Evolutionary conservation across 306 rosid genomes (phyloP).

Genomic region (Quercus gilva): DNA sequence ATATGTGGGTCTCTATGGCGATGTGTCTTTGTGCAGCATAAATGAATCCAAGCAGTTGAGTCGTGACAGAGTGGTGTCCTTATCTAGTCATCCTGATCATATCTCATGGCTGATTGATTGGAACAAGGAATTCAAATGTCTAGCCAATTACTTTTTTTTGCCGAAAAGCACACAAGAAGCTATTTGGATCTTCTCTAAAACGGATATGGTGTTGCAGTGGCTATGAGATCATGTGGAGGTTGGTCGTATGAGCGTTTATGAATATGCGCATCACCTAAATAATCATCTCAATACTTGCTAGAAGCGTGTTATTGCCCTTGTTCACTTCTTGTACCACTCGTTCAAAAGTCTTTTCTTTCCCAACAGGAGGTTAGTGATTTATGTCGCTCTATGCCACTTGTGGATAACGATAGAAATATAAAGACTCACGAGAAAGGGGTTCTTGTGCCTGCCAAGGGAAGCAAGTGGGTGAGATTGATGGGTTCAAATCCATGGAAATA

Average conservation of each 20-base stretch:
- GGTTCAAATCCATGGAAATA: conserved; percentile 62
- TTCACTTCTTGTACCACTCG: conserved; percentile 62
- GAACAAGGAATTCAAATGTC: conserved; percentile 40
- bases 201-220: conserved; percentile 39
- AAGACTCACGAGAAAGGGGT: conserved; percentile 14
- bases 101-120: conserved; percentile 59
- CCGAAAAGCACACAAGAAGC: conserved; percentile 52
- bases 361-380: neutral
- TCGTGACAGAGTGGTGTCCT: conserved; percentile 16
- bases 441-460: conserved; percentile 62
- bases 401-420: conserved; percentile 47
- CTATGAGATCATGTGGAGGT: conserved; percentile 23
- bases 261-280: conserved; percentile 32
- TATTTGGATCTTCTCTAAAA: conserved; percentile 8
- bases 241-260: neutral
- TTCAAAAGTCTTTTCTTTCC: conserved; percentile 11
- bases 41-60: neutral
- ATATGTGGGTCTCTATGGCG: conserved; percentile 38
- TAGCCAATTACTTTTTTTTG: conserved; percentile 34
- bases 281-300: conserved; percentile 1
- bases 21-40: conserved; percentile 35
- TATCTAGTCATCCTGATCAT: conserved; percentile 16
- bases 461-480: conserved; percentile 67
- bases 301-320: conserved; percentile 35
- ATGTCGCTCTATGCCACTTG: conserved; percentile 49